These are phyloP conservation scores for Pleomassaria siparia DNA, from an alignment of 2,329 filamentous ascomycete species.

Conservation along the genomic window DNA sequence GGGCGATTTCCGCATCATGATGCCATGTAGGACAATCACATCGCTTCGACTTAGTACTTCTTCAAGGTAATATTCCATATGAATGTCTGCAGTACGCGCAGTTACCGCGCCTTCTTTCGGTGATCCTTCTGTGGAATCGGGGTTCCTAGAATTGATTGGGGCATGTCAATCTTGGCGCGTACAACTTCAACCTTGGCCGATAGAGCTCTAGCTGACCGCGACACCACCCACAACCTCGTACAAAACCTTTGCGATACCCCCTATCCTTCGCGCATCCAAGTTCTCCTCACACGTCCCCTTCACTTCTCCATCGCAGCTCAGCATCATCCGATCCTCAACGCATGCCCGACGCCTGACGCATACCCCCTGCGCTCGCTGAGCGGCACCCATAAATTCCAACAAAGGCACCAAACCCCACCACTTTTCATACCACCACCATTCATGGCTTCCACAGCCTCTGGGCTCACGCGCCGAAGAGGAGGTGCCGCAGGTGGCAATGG, in stretches of 20 bases:
- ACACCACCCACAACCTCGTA: slow-evolving; percentile 24
- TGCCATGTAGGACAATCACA: neutral
- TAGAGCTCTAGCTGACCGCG: slow-evolving; percentile 23
- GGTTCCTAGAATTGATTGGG: neutral
- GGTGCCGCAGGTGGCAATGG: slow-evolving; percentile 59
- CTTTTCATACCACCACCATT: slow-evolving; percentile 32
- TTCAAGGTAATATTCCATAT: neutral
- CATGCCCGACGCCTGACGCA: slow-evolving; percentile 34
- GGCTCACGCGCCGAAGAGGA: slow-evolving; percentile 69
- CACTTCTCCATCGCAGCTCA: slow-evolving; percentile 2
- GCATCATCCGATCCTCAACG: slow-evolving; percentile 15
- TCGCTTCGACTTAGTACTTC: neutral
- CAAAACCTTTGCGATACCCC: slow-evolving; percentile 19
- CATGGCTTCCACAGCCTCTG: slow-evolving; percentile 71
- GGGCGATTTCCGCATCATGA: too few relatives aligned
- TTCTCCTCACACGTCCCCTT: slow-evolving; percentile 9
- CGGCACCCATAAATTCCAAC: slow-evolving; percentile 36
- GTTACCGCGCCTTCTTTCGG: neutral
- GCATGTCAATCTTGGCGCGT: slow-evolving; percentile 15
- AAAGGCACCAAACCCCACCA: slow-evolving; percentile 24
- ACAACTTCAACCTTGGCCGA: slow-evolving; percentile 12
- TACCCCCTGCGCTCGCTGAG: slow-evolving; percentile 34
- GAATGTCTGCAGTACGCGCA: neutral
- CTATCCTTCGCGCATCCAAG: slow-evolving; percentile 17
- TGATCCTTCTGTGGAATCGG: slow-evolving; percentile 1